Conservation (phyloP, 805 yeast species). For the Hemisphaericaspora nanyangensis region DNA sequence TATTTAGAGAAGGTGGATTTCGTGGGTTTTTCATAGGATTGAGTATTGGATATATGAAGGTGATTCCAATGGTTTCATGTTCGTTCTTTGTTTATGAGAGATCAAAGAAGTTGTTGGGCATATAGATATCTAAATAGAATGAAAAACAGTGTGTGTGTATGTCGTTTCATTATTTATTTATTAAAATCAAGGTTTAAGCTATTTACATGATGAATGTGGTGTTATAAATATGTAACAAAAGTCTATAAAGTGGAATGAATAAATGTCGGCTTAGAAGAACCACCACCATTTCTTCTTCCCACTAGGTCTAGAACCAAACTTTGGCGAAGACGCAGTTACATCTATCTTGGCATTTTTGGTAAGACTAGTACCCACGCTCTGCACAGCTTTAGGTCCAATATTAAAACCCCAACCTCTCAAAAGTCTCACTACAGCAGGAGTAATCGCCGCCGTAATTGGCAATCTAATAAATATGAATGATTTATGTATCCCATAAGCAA, state of each 20-base stretch:
- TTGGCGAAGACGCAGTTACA: slow-evolving; percentile 16
- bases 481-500: slow-evolving; percentile 94
- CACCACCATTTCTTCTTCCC: slow-evolving; percentile 56
- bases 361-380: slow-evolving; percentile 17
- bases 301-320: slow-evolving; percentile 52
- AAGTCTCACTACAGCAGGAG: slow-evolving; percentile 69
- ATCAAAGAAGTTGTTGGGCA: slow-evolving; percentile 65
- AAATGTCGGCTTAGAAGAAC: slow-evolving; percentile 59
- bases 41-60: slow-evolving; percentile 92
- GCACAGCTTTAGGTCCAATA: slow-evolving; percentile 51
- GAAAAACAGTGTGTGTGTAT: background rate
- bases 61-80: slow-evolving; percentile 96
- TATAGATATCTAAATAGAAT: slow-evolving; percentile 20
- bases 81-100: slow-evolving; percentile 93
- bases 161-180: slow-evolving; percentile 1
- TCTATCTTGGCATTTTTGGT: slow-evolving; percentile 20
- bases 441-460: slow-evolving; percentile 88
- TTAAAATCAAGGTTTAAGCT: too few relatives aligned
- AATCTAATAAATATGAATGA: slow-evolving; percentile 76
- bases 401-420: slow-evolving; percentile 78
- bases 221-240: slow-evolving; percentile 3
- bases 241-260: too few relatives aligned
- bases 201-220: too few relatives aligned
- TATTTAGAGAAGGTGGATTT: slow-evolving; percentile 72
- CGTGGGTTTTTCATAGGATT: slow-evolving; percentile 92